Percentiles rank a stretch among this genome's conserved stretches.
Evolutionary conservation across 2,329 filamentous ascomycete species (phyloP).

Genomic region (Aureobasidium mangrovei): DNA sequence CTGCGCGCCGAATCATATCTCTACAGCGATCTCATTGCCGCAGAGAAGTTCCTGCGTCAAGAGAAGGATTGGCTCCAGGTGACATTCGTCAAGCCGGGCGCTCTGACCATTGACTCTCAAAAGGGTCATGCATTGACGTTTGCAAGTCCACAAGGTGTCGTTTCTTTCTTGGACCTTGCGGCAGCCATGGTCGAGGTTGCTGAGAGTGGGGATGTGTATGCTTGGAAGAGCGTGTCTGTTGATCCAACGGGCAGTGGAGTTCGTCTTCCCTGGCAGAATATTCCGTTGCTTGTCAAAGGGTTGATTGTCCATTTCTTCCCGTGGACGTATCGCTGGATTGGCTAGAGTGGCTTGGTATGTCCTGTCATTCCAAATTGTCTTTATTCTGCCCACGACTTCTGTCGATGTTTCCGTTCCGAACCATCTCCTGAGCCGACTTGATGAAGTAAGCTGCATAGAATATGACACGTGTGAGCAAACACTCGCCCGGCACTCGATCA

Average conservation of each 20-base stretch:
- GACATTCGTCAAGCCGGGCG: constrained; percentile 38
- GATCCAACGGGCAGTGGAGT: constrained; percentile 13
- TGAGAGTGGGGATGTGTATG: constrained; percentile 24
- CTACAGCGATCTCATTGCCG: constrained; percentile 31
- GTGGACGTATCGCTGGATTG: constrained; percentile 8
- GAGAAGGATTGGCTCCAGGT: constrained; percentile 31
- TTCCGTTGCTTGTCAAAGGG: constrained; percentile 14
- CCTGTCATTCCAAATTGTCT: no score
- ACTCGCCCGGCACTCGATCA: no score
- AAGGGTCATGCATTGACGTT: constrained; percentile 36
- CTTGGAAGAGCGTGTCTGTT: constrained; percentile 16
- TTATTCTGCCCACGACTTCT: no score
- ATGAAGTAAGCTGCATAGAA: no score
- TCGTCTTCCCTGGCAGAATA: constrained; percentile 14
- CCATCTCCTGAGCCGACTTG: no score
- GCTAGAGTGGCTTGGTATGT: neutral
- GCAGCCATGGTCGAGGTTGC: constrained; percentile 43
- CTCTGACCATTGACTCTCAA: constrained; percentile 29
- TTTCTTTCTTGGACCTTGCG: constrained; percentile 39
- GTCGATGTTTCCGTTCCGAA: no score
- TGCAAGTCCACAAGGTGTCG: constrained; percentile 30
- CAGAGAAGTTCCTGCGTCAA: constrained; percentile 32
- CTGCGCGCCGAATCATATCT: constrained; percentile 28
- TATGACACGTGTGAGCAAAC: no score
- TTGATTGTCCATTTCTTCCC: constrained; percentile 17